Base-by-base conservation (phyloP, 441 rosid genomes). In the Pelargonium myrrhifolium region DNA sequence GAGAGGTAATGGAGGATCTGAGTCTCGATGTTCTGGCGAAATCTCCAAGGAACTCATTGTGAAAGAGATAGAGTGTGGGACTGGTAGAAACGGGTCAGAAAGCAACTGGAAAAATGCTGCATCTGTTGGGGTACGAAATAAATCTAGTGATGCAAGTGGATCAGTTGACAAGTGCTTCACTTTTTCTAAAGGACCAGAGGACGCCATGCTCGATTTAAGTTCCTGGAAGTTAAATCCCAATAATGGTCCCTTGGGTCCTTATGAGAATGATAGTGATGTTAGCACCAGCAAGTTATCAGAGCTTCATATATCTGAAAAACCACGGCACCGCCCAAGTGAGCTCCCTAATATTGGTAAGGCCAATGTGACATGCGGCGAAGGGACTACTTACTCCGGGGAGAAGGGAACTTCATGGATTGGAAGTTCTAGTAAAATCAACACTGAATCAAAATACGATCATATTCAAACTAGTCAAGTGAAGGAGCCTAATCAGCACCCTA, bases 61-160 rank as follows among this genome's bases (percentile, higher is more conserved):
- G 72, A 90, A 90, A 80, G 97, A 93, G 75, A 81, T 93, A 63
- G 94, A 87, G 68, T 89, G 84, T 64, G 90, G 89, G 69, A 75
- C 83, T 65, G 80, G 73, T 61, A 79, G 79, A 61, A 86, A 86
- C 72, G 90, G 85, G 18, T 80, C 85, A 69, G 93, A 86, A 75
- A 82, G 71, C 77, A 77, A 74, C 75, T 79, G 79, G 85, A 83
- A 77, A 74, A 86, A 78, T 64, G 77, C 82, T 78, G 78, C 74
- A 66, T 79, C 83, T 58, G 71, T 72, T 64, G 87, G 76, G 64
- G 87, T 84, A 64, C 72, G 70, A 58, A 81, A 74, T 24, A 83
- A 77, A 66, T 79, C 79, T 39, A 80, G 71, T 70, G 92, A 86
- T 65, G 74, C 76, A 39, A 26, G 17, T 70, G 75, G 72, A 17